Evolutionary conservation across 495 filamentous ascomycete species (phyloP).

Genomic region (Peziza echinospora): DNA sequence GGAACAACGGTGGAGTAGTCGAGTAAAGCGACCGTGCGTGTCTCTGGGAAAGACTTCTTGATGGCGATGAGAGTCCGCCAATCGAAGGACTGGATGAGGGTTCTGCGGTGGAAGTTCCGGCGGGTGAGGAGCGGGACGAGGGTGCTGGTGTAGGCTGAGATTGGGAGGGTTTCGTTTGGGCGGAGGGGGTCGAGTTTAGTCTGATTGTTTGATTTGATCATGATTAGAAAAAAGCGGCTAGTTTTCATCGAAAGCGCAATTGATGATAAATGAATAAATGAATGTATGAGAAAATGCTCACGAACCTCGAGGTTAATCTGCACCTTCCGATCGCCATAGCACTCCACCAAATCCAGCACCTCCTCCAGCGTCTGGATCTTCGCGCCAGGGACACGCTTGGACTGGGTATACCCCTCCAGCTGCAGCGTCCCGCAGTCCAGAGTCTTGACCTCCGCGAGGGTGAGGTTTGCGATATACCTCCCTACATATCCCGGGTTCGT

Average conservation of each 20-base stretch:
- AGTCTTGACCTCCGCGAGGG: conserved; percentile 19
- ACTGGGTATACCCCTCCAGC: conserved; percentile 7
- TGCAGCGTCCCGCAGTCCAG: conserved; percentile 17
- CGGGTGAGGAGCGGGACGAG: conserved; percentile 16
- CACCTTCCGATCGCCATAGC: conserved; percentile 19
- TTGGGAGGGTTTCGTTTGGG: conserved; percentile 15
- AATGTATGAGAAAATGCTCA: too few relatives aligned
- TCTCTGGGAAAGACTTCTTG: conserved; percentile 18
- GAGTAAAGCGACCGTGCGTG: conserved; percentile 16
- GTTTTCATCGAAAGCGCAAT: too few relatives aligned
- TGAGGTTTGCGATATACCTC: conserved; percentile 19
- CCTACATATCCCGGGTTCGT: conserved; percentile 16
- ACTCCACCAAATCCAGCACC: conserved; percentile 18
- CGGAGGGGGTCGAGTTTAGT: conserved; percentile 18
- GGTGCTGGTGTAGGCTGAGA: conserved; percentile 15
- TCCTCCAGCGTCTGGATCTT: conserved; percentile 19
- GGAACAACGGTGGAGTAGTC: conserved; percentile 10
- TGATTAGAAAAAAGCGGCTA: too few relatives aligned
- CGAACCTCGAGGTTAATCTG: conserved; percentile 17
- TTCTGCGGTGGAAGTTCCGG: conserved; percentile 11
- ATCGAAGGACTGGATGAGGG: conserved; percentile 20
- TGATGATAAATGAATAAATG: too few relatives aligned
- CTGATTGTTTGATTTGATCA: too few relatives aligned
- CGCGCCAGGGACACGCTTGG: conserved; percentile 16
- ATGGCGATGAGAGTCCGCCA: conserved; percentile 20